phyloP scores from a whole-genome alignment of 176 grass and related monocot genomes.

The Triticum aestivum region IWGSC_CS_RefSeq_v2.1 NC_057809.1:12069381-12069880 shows the following conservation, averaged over 20 bases:
- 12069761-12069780: constrained; percentile 62
- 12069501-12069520: neutral
- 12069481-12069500: no score
- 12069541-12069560: constrained; percentile 86
- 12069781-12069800: constrained; percentile 61
- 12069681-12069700: constrained; percentile 96
- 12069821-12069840: constrained; percentile 84
- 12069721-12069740: constrained; percentile 79
- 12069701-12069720: constrained; percentile 66
- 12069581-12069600: constrained; percentile 96
- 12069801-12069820: constrained; percentile 72
- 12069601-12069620: constrained; percentile 97
- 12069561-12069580: constrained; percentile 95
- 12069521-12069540: constrained; percentile 87
- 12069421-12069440: no score
- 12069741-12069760: constrained; percentile 99
- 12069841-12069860: constrained; percentile 61
- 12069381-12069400: no score
- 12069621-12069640: constrained; percentile 90
- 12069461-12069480: no score
- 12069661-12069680: constrained; percentile 57
- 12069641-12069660: constrained; percentile 76
- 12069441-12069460: no score
- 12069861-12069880: constrained; percentile 80
- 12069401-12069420: no score